Conservation (phyloP, 2,329 filamentous ascomycete genomes). For the Arthrobotrys megalospora region DNA sequence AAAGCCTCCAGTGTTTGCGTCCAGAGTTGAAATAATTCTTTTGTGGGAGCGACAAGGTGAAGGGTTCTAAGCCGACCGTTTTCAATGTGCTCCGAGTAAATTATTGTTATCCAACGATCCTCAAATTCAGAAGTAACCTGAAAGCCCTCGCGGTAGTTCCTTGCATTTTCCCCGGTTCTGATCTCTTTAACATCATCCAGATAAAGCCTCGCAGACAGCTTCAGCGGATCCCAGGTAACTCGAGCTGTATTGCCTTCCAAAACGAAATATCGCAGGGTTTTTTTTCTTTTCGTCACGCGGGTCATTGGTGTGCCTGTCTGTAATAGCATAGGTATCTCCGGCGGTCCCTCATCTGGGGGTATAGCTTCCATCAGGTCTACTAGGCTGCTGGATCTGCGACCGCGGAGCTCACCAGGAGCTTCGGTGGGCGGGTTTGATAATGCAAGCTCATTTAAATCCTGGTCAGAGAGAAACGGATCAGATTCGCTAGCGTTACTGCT, state of each 20-base stretch:
- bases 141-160: conserved; percentile 90
- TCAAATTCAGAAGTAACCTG: conserved; percentile 78
- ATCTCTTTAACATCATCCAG: conserved; percentile 97
- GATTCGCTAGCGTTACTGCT: conserved; percentile 84
- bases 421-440: conserved; percentile 69
- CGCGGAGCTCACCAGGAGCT: conserved; percentile 31
- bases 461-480: conserved; percentile 68
- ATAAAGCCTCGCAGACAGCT: conserved; percentile 87
- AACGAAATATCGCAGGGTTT: conserved; percentile 79
- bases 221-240: conserved; percentile 86
- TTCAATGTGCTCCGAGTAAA: conserved; percentile 81
- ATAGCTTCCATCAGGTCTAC: conserved; percentile 67
- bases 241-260: conserved; percentile 88
- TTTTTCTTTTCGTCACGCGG: conserved; percentile 89
- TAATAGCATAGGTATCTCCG: conserved; percentile 82
- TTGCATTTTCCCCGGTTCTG: conserved; percentile 83
- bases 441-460: conserved; percentile 70
- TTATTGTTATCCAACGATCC: conserved; percentile 86
- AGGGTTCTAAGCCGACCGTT: conserved; percentile 87
- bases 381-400: conserved; percentile 65
- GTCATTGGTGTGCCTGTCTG: conserved; percentile 82
- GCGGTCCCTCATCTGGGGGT: conserved; percentile 70
- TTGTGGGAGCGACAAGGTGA: conserved; percentile 85
- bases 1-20: conserved; percentile 86
- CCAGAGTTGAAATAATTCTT: conserved; percentile 82